A percentile compares a stretch with the other conserved stretches of the same genome.
These are phyloP conservation scores for Pisolithus marmoratus DNA, from an alignment of 768 basidiomycete genomes.

Conservation along the genomic window DNA sequence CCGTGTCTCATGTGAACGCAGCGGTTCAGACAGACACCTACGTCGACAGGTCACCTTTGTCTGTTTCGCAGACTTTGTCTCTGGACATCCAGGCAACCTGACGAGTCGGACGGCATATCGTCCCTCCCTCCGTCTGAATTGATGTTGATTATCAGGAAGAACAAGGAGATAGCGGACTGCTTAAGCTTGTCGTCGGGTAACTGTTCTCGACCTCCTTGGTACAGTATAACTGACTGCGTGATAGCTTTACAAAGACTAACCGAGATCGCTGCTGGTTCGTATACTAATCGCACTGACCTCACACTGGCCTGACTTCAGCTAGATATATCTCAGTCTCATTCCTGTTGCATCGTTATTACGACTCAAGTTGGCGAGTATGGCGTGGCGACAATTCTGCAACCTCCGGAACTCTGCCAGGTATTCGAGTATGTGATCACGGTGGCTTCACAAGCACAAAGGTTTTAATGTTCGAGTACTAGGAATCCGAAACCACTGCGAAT, in stretches of 20 bases:
- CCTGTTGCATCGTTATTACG: slow-evolving; percentile 61
- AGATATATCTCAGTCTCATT: slow-evolving; percentile 66
- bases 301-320: slow-evolving; percentile 3
- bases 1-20: slow-evolving; percentile 53
- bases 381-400: slow-evolving; percentile 59
- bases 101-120: slow-evolving; percentile 49
- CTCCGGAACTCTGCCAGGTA: slow-evolving; percentile 57
- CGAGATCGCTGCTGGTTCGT: slow-evolving; percentile 61
- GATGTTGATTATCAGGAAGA: slow-evolving; percentile 67
- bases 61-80: slow-evolving; percentile 24
- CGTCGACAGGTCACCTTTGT: slow-evolving; percentile 22
- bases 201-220: not conserved
- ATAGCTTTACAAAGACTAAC: slow-evolving; percentile 62
- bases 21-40: slow-evolving; percentile 54
- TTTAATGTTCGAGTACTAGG: slow-evolving; percentile 25
- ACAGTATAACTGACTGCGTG: slow-evolving; percentile 1
- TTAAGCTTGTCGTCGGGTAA: slow-evolving; percentile 61
- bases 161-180: slow-evolving; percentile 68
- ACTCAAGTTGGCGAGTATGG: slow-evolving; percentile 67
- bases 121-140: slow-evolving; percentile 57
- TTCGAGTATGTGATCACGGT: slow-evolving; percentile 48
- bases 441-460: slow-evolving; percentile 1
- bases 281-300: not conserved
- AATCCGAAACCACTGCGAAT: slow-evolving; percentile 55
- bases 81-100: slow-evolving; percentile 29